These are phyloP conservation scores for Candida lessepsii DNA, from an alignment of 805 yeast species.

Conservation along the genomic window DNA sequence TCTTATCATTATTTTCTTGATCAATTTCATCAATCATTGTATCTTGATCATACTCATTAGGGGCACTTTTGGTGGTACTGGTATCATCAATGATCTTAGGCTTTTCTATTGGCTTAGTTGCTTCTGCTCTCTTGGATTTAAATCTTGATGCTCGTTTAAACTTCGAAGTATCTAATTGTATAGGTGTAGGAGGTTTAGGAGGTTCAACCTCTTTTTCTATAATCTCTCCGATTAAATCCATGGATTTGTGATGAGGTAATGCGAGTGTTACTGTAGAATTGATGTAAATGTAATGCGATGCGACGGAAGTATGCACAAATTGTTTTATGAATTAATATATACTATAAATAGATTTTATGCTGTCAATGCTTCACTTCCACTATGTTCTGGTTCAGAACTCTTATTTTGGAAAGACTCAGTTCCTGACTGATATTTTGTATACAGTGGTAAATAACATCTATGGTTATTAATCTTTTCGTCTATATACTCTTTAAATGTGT, in stretches of 20 bases:
- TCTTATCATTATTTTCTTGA: slow-evolving; percentile 63
- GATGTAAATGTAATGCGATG: background rate
- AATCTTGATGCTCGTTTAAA: slow-evolving; percentile 22
- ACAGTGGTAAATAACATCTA: slow-evolving; percentile 20
- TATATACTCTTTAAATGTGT: slow-evolving; percentile 14
- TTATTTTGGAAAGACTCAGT: background rate
- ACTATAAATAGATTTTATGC: background rate
- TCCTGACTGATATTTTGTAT: slow-evolving; percentile 7
- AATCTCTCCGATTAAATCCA: slow-evolving; percentile 74
- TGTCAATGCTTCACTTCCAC: background rate
- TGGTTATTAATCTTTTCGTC: slow-evolving; percentile 16
- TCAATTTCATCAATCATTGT: slow-evolving; percentile 72
- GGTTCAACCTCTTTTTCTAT: slow-evolving; percentile 55
- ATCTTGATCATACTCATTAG: background rate
- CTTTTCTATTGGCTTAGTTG: slow-evolving; percentile 11
- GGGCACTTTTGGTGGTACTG: background rate
- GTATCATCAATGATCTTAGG: background rate
- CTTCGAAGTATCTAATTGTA: slow-evolving; percentile 31
- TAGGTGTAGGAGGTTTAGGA: slow-evolving; percentile 32
- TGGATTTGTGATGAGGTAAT: slow-evolving; percentile 19
- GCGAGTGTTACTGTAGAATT: background rate
- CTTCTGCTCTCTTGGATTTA: too few species aligned
- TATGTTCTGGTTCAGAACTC: background rate
- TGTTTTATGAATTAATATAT: too few species aligned
- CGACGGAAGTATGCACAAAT: background rate